Conservation (phyloP, 2,329 filamentous ascomycete genomes). For the Paecilomyces formosus region DNA sequence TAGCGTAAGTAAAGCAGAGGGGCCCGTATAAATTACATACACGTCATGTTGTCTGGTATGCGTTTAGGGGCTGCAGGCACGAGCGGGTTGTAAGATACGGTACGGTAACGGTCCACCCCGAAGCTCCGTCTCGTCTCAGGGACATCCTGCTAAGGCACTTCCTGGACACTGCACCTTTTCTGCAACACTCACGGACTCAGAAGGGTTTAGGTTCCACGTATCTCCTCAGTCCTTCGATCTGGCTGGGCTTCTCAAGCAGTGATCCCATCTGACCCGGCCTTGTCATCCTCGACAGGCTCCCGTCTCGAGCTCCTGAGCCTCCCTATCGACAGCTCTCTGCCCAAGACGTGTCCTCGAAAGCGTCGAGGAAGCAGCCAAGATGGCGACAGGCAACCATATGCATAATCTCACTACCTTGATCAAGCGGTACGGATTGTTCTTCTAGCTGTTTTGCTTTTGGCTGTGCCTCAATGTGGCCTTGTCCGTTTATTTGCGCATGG, state of each 20-base stretch:
- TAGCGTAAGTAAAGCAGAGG: not conserved
- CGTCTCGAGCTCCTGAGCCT: constrained; percentile 43
- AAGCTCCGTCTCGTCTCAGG: constrained; percentile 13
- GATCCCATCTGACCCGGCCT: not conserved
- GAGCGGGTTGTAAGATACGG: constrained; percentile 6
- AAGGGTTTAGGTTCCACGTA: not conserved
- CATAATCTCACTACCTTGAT: constrained; percentile 95
- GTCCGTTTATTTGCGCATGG: constrained; percentile 5
- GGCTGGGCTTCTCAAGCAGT: not conserved
- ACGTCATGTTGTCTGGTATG: constrained; percentile 10
- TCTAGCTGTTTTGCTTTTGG: not conserved
- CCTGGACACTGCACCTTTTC: constrained; percentile 3
- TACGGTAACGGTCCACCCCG: constrained; percentile 14
- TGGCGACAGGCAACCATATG: constrained; percentile 73
- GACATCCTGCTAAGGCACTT: constrained; percentile 10
- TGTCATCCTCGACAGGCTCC: not conserved
- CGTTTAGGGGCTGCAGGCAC: not conserved
- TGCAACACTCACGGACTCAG: not conserved
- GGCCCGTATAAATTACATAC: constrained; percentile 7
- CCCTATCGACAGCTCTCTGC: constrained; percentile 20
- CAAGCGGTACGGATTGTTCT: constrained; percentile 66
- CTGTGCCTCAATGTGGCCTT: not conserved
- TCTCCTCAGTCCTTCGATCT: not conserved
- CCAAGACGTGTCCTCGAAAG: constrained; percentile 8
- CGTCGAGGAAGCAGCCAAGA: constrained; percentile 28